Evolutionary conservation across 2,329 filamentous ascomycete species (phyloP).

Genomic region (Exserohilum rostratum): DNA sequence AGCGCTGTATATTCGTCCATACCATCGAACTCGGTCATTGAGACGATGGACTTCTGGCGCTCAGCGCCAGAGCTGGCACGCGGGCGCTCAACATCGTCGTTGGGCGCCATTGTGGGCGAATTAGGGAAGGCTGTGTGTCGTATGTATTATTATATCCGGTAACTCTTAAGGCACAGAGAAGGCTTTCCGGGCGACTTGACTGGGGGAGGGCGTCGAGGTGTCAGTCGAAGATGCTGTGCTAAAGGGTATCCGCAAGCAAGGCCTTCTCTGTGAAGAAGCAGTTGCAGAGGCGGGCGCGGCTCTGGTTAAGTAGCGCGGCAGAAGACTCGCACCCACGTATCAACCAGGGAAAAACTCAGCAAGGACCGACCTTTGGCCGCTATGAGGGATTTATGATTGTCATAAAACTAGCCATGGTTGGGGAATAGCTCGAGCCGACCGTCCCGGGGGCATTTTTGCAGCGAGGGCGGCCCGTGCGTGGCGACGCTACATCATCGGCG

Average conservation of each 20-base stretch:
- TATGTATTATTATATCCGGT: slow-evolving; percentile 22
- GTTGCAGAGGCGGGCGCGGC: slow-evolving; percentile 24
- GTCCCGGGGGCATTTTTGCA: slow-evolving; percentile 20
- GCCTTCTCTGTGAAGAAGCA: slow-evolving; percentile 36
- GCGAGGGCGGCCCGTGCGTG: slow-evolving; percentile 17
- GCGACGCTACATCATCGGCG: slow-evolving; percentile 20
- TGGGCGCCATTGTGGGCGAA: slow-evolving; percentile 29
- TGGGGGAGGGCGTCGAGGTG: slow-evolving; percentile 21
- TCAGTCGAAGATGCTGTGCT: slow-evolving; percentile 36
- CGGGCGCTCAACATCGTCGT: slow-evolving; percentile 46
- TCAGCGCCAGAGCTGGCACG: slow-evolving; percentile 36
- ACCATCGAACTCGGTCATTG: slow-evolving; percentile 50
- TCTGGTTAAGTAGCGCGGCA: slow-evolving; percentile 30
- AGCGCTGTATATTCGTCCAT: slow-evolving; percentile 69
- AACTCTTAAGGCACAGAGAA: slow-evolving; percentile 33
- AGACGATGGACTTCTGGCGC: slow-evolving; percentile 45
- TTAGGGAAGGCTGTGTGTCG: slow-evolving; percentile 29
- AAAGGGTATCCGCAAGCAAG: slow-evolving; percentile 35
- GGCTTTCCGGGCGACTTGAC: slow-evolving; percentile 34
- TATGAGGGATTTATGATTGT: slow-evolving; percentile 24
- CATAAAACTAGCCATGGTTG: slow-evolving; percentile 20
- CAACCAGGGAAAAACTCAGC: slow-evolving; percentile 38
- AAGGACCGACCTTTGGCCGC: slow-evolving; percentile 25
- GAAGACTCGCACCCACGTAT: slow-evolving; percentile 13
- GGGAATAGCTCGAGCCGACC: slow-evolving; percentile 20